These are phyloP conservation scores for Neurospora sp. DNA, from an alignment of 495 filamentous ascomycete species.

Conservation along the genomic window DNA sequence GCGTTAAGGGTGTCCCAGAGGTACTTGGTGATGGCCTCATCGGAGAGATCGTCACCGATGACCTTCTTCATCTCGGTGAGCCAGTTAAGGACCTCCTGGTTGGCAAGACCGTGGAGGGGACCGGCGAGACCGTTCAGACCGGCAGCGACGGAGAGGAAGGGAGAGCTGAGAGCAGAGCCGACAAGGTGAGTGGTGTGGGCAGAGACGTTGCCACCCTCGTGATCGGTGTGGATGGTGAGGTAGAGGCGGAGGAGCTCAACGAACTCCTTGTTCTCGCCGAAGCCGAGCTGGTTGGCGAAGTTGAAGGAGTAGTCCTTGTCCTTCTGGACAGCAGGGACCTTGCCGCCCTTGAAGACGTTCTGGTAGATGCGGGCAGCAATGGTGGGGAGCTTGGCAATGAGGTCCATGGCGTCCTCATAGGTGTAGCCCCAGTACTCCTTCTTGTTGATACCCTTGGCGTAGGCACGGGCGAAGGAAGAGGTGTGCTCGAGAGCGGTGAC, in stretches of 20 bases:
- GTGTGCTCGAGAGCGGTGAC: constrained; percentile 97
- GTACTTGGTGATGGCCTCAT: constrained; percentile 93
- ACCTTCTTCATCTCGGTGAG: constrained; percentile 96
- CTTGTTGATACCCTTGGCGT: constrained; percentile 97
- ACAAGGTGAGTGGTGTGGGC: constrained; percentile 98
- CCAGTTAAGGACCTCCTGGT: constrained; percentile 99
- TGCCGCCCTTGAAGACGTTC: constrained; percentile 99
- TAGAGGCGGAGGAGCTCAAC: constrained; percentile 97
- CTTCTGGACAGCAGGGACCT: constrained; percentile 88
- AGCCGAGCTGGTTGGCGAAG: constrained; percentile 97
- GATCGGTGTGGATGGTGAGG: constrained; percentile 98
- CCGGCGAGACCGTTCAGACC: constrained; percentile 96
- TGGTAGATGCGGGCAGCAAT: constrained; percentile 98
- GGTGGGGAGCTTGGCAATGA: constrained; percentile 98
- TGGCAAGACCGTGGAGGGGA: constrained; percentile 95
- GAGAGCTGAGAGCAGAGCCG: constrained; percentile 91
- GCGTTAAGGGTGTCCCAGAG: constrained; percentile 93
- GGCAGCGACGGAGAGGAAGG: constrained; percentile 89
- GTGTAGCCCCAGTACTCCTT: constrained; percentile 98
- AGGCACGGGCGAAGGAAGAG: constrained; percentile 93
- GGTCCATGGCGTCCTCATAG: constrained; percentile 99
- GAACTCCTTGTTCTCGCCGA: constrained; percentile 90
- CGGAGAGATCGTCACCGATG: constrained; percentile 87
- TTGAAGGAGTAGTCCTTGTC: constrained; percentile 99
- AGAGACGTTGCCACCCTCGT: constrained; percentile 97